Evolutionary conservation across 805 yeast species (phyloP).

Genomic region (Nakazawaea holstii): DNA sequence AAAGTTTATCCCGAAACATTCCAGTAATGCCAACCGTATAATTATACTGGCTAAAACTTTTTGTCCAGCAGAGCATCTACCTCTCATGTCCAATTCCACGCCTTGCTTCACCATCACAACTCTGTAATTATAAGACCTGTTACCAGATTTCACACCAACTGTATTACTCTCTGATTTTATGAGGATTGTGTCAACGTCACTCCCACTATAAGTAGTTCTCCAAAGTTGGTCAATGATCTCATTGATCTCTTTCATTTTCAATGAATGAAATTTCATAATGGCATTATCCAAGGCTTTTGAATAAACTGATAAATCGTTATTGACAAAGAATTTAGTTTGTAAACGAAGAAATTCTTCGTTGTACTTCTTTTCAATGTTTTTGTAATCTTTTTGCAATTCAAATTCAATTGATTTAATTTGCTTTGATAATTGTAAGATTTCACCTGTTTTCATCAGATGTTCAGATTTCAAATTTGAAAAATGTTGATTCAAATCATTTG

Average conservation of each 20-base stretch:
- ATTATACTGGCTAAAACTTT: slow-evolving; percentile 89
- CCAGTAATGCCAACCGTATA: slow-evolving; percentile 87
- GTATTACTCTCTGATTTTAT: slow-evolving; percentile 73
- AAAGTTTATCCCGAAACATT: slow-evolving; percentile 90
- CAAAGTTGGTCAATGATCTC: slow-evolving; percentile 84
- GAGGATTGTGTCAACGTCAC: slow-evolving; percentile 88
- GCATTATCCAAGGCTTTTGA: slow-evolving; percentile 86
- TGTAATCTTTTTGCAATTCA: slow-evolving; percentile 69
- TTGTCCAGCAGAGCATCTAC: slow-evolving; percentile 97
- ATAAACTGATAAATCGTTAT: slow-evolving; percentile 77
- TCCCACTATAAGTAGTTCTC: slow-evolving; percentile 91
- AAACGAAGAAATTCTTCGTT: slow-evolving; percentile 68
- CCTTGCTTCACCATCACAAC: slow-evolving; percentile 94
- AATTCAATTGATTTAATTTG: slow-evolving; percentile 50
- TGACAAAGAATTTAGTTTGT: slow-evolving; percentile 69
- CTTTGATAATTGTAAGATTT: slow-evolving; percentile 73
- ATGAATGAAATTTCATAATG: slow-evolving; percentile 85
- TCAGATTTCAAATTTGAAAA: slow-evolving; percentile 53
- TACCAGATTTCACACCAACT: slow-evolving; percentile 34
- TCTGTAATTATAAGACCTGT: slow-evolving; percentile 80
- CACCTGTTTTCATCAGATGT: slow-evolving; percentile 79
- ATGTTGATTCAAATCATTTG: slow-evolving; percentile 41
- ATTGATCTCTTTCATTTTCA: slow-evolving; percentile 92
- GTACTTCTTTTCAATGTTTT: slow-evolving; percentile 57
- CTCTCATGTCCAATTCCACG: slow-evolving; percentile 94